Evolutionary conservation across 805 yeast genomes (phyloP), one percentile per base, ranked within the genome.

Genomic region (Lipomyces starkeyi): DNA sequence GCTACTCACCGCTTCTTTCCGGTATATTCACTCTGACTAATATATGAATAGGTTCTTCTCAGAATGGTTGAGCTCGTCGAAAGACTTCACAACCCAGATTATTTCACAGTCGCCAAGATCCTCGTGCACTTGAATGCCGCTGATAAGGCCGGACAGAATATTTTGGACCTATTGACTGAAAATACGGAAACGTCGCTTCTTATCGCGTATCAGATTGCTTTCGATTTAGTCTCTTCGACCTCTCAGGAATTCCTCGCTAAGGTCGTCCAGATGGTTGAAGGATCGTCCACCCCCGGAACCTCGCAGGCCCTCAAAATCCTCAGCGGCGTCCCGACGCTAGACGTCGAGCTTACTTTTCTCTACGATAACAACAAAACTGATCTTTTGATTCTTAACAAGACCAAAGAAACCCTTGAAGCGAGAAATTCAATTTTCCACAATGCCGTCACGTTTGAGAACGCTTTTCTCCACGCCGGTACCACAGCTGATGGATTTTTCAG

Each of bases 401-500:
- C 97, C 6, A 93, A 92, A 78, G 85, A 87, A 66, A 83, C 86
- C 9, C 83, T 95, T 72, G 99, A 95, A 77, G 97, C 97, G 59
- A 88, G 97, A 80, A 90, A 87, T 77, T 95, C 99, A 13, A 87
- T 95, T 72, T 93, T 91, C 85, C 99, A 95, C 81, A 89, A 96
- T 29, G 99, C 98, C 7, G 93, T 95, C 60, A 91, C 98, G 59
- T 93, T 95, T 77, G 88, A 95, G 64, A 94, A 93, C 76, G 98
- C 98, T 0, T 92, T 93, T 77, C 85, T 94, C 86, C 97, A 93
- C 78, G 91, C 95, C 52, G 99, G 98, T 66, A 95, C 99, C 14
- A 91, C 98, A 8, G 96, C 91, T 76, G 98, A 95, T 78, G 87
- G 93, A 0, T 95, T 95, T 76, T 90, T 94, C 80, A 86, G 97